Percentiles rank a stretch among this genome's conserved stretches.
phyloP scores from a whole-genome alignment of 2,329 filamentous ascomycete species.

The Botrytis byssoidea region DNA sequence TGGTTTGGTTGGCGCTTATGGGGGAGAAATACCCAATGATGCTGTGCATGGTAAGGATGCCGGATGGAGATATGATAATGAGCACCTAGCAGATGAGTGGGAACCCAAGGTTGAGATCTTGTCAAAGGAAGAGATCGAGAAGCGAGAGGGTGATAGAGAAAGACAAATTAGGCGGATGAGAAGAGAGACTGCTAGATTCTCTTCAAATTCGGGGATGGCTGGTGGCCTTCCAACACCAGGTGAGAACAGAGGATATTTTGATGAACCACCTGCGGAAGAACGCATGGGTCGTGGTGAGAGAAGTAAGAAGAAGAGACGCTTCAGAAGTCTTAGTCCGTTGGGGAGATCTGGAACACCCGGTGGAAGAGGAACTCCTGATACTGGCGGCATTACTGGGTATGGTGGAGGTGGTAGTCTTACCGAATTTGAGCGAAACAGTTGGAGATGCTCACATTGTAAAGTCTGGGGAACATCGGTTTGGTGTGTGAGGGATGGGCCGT shows the following conservation, averaged over 20 bases:
- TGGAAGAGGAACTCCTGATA: conserved; percentile 77
- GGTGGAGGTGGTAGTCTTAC: conserved; percentile 59
- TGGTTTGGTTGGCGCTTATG: conserved; percentile 74
- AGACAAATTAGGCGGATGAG: conserved; percentile 82
- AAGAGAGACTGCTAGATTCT: conserved; percentile 89
- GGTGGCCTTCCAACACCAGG: conserved; percentile 65
- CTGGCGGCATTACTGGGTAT: conserved; percentile 68
- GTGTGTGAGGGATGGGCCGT: conserved; percentile 90
- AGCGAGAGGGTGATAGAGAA: conserved; percentile 91
- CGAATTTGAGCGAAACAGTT: conserved; percentile 75
- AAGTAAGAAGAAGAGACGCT: conserved; percentile 92
- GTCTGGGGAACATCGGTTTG: conserved; percentile 90
- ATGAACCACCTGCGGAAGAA: conserved; percentile 61
- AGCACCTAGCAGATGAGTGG: conserved; percentile 82
- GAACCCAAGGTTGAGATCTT: conserved; percentile 78
- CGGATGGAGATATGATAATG: conserved; percentile 94
- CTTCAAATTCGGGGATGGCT: conserved; percentile 77
- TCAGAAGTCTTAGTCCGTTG: conserved; percentile 81
- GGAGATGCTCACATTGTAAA: conserved; percentile 85
- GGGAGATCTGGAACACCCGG: conserved; percentile 67
- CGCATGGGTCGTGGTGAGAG: conserved; percentile 88
- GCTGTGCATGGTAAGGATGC: conserved; percentile 78
- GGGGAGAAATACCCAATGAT: conserved; percentile 80
- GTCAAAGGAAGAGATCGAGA: conserved; percentile 96
- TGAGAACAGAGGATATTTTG: conserved; percentile 45